Evolutionary conservation across 495 filamentous ascomycete species (phyloP), one percentile per base, ranked within the genome.

Genomic region (Aspergillus sparsus): DNA sequence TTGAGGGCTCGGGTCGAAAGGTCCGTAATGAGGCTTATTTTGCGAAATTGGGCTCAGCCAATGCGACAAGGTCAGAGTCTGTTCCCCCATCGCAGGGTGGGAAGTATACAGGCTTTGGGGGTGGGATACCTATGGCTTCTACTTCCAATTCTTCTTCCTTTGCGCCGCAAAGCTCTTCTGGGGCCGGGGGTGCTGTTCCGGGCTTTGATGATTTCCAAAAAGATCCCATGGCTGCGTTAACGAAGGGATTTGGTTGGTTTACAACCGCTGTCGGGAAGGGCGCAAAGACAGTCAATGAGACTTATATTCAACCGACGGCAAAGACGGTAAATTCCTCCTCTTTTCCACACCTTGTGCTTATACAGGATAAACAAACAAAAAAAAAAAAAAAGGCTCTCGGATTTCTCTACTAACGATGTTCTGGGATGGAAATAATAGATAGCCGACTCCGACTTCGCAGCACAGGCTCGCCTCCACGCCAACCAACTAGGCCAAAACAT

Each of bases 231-330:
- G 92, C 84, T 0, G 91, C 93, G 49, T 69, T 98, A 65, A 91
- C 83, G 31, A 97, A 96, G 75, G 89, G 94, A 6, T 93, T 97
- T 65, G 93, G 95, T 2, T 97, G 95, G 89, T 93, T 98, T 64
- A 83, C 90, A 15, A 86, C 82, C 11, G 88, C 90, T 35, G 92
- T 97, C 12, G 88, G 86, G 13, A 93, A 92, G 80, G 85, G 87
- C 57, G 94, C 92, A 12, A 94, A 96, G 80, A 90, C 83, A 1
- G 84, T 96, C 33, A 93, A 97, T 70, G 87, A 96, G 62, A 82
- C 85, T 32, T 97, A 88, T 76, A 87, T 98, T 39, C 90, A 93
- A 74, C 94, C 94, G 15, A 93, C 91, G 15, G 90, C 94, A 37
- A 89, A 91, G 68, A 88, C 90, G 80, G 85, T 95, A 78, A 60